Conservation (phyloP, 2,329 filamentous ascomycete species). For the Coleophoma cylindrospora region DNA sequence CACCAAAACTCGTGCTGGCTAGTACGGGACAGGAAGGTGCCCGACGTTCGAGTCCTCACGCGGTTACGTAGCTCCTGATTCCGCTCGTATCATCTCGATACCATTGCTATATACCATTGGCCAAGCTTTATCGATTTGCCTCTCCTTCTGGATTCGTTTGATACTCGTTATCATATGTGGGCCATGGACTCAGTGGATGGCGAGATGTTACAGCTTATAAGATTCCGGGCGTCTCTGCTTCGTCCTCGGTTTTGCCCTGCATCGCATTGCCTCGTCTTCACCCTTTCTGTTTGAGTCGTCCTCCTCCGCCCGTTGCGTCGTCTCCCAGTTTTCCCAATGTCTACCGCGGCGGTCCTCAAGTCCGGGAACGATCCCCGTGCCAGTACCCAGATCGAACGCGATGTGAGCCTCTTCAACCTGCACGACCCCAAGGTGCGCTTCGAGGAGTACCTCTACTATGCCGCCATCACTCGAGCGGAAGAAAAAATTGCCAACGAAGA, state of each 20-base stretch:
- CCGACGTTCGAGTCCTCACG: too few species aligned
- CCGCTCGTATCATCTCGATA: background rate
- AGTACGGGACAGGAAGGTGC: too few species aligned
- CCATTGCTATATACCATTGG: background rate
- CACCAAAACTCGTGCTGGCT: too few species aligned
- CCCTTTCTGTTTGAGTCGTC: background rate
- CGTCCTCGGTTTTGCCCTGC: background rate
- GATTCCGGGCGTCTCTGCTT: background rate
- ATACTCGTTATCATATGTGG: background rate
- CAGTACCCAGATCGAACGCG: background rate
- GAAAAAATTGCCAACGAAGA: conserved; percentile 21
- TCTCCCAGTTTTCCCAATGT: background rate
- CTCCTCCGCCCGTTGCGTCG: background rate
- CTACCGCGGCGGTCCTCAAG: background rate
- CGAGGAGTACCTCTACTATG: conserved; percentile 31
- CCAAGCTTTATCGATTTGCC: background rate
- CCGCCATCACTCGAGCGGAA: conserved; percentile 25
- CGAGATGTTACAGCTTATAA: background rate
- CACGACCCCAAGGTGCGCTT: conserved; percentile 27
- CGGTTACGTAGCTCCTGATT: too few species aligned
- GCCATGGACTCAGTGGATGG: background rate
- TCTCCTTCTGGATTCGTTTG: background rate
- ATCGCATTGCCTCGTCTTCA: background rate
- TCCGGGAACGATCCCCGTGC: background rate
- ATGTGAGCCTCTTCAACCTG: background rate